Base-by-base conservation (phyloP, 192 early-diverging fungal species). In the Coemansia asiatica region DNA sequence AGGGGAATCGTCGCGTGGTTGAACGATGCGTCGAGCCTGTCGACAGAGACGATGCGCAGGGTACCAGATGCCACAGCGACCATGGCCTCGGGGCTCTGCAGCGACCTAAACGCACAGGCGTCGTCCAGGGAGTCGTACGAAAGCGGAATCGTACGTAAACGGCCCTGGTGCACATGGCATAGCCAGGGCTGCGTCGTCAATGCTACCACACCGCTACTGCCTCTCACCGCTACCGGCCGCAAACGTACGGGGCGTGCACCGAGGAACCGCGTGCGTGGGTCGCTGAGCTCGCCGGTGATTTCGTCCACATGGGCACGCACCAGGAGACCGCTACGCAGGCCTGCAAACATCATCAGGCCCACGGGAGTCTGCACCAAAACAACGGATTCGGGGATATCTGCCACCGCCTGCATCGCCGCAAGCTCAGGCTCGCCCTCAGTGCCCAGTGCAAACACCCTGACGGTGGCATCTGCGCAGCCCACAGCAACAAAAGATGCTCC, bases 381-480 rank as follows among this genome's bases (percentile, higher is more conserved):
- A 38, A 99, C 81, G 4, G 95, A 90, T 47, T 86, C 78, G 13
- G 94, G 85, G 7, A 79, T 68, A 1, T 86, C 87, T 48, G 82
- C 85, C 9, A 92, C 55, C 13, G 90, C 91, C 82, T 90, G 87
- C 84, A 94, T 84, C 55, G 86, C 85, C 21, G 94, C 71, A 21
- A 90, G 71, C 69, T 96, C 91, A 3, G 94, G 81, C n/a, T 15
- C 22, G 54, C 92, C 90, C 25, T 74, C 82, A 28, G 89, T 87
- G 49, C 95, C 94, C 59, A 96, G 80, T 15, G 90, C 88, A 38
- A 96, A 74, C 29, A 98, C 84, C 28, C 97, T 85, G 10, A 99
- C 95, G 0, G 97, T 96, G 63, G 86, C 84, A 72, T 99, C 97
- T 54, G 83, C 89, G 72, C 93, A 96, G 22, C 94, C 97, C 10